Conservation (phyloP, 2,329 filamentous ascomycete species). For the Calonectria honghensis region DNA sequence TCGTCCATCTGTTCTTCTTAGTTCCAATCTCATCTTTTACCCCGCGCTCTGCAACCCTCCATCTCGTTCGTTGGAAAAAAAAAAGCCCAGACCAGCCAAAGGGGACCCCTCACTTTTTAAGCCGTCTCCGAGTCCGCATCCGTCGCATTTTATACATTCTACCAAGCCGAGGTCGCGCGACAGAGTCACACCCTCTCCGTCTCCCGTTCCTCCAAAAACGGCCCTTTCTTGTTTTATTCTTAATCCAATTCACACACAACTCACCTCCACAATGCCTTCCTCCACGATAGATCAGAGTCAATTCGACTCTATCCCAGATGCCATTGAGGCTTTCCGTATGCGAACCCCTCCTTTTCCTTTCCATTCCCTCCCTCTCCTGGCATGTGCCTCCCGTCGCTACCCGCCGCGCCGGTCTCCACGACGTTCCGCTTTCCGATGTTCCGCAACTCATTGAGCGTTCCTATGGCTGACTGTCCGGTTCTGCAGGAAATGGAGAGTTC, state of each 20-base stretch:
- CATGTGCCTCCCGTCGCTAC: conserved; percentile 3
- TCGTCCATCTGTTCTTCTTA: conserved; percentile 31
- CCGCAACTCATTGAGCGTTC: conserved; percentile 2
- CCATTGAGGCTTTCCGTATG: conserved; percentile 79
- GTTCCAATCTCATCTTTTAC: conserved; percentile 37
- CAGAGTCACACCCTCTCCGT: conserved; percentile 26
- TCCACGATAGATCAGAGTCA: conserved; percentile 69
- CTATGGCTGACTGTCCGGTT: conserved; percentile 39
- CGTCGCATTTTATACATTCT: conserved; percentile 30
- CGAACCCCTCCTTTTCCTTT: conserved; percentile 39
- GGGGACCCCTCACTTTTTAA: conserved; percentile 33
- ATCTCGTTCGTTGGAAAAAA: conserved; percentile 11
- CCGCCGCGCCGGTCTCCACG: conserved; percentile 4
- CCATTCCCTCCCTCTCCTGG: background rate
- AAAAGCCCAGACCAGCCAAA: conserved; percentile 16
- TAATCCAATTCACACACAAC: conserved; percentile 24
- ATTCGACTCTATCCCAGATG: conserved; percentile 80
- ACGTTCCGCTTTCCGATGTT: conserved; percentile 2
- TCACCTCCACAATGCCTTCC: conserved; percentile 67
- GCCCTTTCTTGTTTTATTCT: background rate
- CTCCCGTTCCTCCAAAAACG: background rate
- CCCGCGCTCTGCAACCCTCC: conserved; percentile 33
- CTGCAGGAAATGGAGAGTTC: conserved; percentile 86
- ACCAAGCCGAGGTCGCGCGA: conserved; percentile 37
- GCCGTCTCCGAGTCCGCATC: conserved; percentile 38